Base-by-base conservation (phyloP, 495 filamentous ascomycete species). In the Rhizodiscina lignyota region DNA sequence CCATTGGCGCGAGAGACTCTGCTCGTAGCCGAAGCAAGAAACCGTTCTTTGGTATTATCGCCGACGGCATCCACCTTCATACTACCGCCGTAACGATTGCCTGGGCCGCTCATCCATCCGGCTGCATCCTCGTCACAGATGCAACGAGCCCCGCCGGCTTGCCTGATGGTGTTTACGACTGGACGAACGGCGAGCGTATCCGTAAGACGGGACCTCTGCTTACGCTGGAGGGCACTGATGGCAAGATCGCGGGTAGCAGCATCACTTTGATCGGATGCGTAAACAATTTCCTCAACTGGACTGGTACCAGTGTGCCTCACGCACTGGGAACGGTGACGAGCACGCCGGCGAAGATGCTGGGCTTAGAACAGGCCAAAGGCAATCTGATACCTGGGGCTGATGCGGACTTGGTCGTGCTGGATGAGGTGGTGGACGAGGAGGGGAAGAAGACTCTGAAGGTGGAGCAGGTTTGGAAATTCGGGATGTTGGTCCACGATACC, bases 401-500 rank as follows among this genome's bases (percentile, higher is more conserved):
- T 64, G 83, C 82, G 1, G 83, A 91, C 56, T 48, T 91, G 37
- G 69, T 86, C 18, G 64, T 87, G 1, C 50, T 87, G 36, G 68
- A 66, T 6, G 71, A 79, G 47, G 56, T 49, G 21, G 49, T 51
- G 5, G 63, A 66, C 42, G 49, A 40, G 5, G 37, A 33, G 41
- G 62, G 55, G 42, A 58, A 35, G 53, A 54, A 47, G 40, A 54
- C 62, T n/a, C 54, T 85, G 48, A 62, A 55, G 26, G 63, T 85
- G 5, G 74, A 79, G 40, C 67, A 83, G 51, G 78, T 83, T 19
- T 85, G 77, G 77, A 85, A 85, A 55, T 74, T 78, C 49, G 79
- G 79, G 21, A 19, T 16, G 18, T 11, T 10, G 16, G 33, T 35
- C 8, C 24, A 27, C 13, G 13, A 27, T 6, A 13, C 8, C 24